Evolutionary conservation across 257 asterid species (phyloP).

Genomic region (Euphrasia confusa): DNA sequence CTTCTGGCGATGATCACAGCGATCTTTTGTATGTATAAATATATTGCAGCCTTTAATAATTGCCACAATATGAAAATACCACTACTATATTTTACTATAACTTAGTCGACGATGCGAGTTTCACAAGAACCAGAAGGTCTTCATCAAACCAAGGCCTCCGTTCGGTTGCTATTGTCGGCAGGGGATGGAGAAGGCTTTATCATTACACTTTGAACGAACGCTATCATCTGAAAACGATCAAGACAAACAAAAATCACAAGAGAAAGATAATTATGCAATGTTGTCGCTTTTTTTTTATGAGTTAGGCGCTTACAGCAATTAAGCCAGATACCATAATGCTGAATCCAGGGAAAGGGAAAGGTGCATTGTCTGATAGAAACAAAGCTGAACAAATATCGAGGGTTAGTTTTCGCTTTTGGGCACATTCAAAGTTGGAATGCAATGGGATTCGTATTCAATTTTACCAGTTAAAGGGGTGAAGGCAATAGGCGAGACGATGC

Average conservation of each 20-base stretch:
- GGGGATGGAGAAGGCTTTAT: slow-evolving; percentile 39
- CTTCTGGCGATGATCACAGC: too few species aligned
- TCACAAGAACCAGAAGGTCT: not conserved
- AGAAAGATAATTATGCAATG: not conserved
- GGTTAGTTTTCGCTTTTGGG: not conserved
- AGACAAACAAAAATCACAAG: not conserved
- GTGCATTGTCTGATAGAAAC: slow-evolving; percentile 69
- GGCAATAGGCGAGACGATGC: slow-evolving; percentile 65
- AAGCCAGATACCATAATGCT: slow-evolving; percentile 71
- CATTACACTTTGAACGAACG: slow-evolving; percentile 56
- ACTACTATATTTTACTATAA: too few species aligned
- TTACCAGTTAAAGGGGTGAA: slow-evolving; percentile 83
- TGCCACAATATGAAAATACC: too few species aligned
- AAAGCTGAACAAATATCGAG: slow-evolving; percentile 37
- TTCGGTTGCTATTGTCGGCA: slow-evolving; percentile 25
- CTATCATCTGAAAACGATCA: slow-evolving; percentile 55
- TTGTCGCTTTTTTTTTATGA: not conserved
- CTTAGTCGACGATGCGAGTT: too few species aligned
- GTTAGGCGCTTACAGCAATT: slow-evolving; percentile 47
- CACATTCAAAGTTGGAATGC: not conserved
- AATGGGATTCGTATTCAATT: slow-evolving; percentile 7
- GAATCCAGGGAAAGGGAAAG: slow-evolving; percentile 89
- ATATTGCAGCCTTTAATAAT: too few species aligned
- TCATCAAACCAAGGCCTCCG: slow-evolving; percentile 38
- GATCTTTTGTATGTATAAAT: too few species aligned